These are phyloP conservation scores for Pichia norvegensis DNA, from an alignment of 1,139 yeast species.

Conservation along the genomic window DNA sequence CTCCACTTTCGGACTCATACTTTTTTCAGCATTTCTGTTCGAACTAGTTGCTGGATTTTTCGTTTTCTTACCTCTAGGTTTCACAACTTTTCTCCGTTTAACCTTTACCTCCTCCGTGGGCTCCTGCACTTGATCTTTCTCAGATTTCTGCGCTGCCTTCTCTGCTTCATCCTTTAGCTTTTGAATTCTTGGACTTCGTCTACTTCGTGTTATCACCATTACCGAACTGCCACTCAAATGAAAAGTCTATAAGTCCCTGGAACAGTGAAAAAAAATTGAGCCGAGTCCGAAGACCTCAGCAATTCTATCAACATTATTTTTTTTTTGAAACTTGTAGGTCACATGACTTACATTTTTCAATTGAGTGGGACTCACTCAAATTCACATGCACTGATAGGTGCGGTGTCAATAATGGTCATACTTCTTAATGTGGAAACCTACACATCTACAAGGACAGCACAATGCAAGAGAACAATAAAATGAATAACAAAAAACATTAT, in stretches of 20 bases:
- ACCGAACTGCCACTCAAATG: background rate
- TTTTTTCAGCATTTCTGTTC: background rate
- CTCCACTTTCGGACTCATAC: background rate
- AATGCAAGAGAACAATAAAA: background rate
- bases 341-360: too few species aligned
- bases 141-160: conserved; percentile 1
- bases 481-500: background rate
- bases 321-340: background rate
- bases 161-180: background rate
- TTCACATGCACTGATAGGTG: background rate
- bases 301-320: too few species aligned
- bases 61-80: background rate
- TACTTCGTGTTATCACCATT: background rate
- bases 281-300: background rate
- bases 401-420: background rate
- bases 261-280: background rate
- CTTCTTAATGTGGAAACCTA: background rate
- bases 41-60: background rate
- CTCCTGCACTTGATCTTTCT: background rate
- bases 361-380: too few species aligned
- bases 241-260: background rate
- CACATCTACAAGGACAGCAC: too few species aligned
- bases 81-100: background rate
- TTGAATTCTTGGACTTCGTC: background rate
- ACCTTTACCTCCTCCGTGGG: background rate